A percentile compares a stretch with the other conserved stretches of the same genome.
Conservation (phyloP, 768 basidiomycete species). For the Lentinula edodes region DNA sequence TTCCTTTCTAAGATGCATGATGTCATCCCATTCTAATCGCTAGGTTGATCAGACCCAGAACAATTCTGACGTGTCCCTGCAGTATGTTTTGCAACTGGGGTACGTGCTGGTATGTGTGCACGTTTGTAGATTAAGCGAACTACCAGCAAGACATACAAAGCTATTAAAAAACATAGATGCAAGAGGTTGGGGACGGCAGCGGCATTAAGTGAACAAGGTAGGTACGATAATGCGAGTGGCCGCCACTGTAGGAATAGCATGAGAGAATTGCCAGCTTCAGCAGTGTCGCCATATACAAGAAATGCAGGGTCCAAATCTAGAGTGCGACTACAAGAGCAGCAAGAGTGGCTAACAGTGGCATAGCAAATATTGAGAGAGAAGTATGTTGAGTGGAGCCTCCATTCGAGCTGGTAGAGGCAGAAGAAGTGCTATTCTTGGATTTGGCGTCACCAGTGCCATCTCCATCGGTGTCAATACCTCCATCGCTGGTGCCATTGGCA, state of each 20-base stretch:
- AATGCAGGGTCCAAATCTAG: neutral
- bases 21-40: too few species aligned
- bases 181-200: neutral
- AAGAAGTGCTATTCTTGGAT: constrained; percentile 20
- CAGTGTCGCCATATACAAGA: neutral
- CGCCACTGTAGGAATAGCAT: neutral
- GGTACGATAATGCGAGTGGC: neutral
- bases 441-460: constrained; percentile 27
- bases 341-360: neutral
- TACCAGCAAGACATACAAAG: neutral
- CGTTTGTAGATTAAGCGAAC: neutral
- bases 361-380: constrained; percentile 2
- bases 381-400: neutral
- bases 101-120: neutral
- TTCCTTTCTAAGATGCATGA: neutral
- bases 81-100: neutral
- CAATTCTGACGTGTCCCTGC: too few species aligned
- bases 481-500: constrained; percentile 27
- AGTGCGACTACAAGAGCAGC: constrained; percentile 2
- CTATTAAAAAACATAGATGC: neutral
- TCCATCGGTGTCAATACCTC: constrained; percentile 32
- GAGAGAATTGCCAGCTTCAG: neutral
- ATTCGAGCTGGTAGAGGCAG: neutral
- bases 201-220: neutral
- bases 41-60: too few species aligned